A percentile compares a stretch with the other conserved stretches of the same genome.
These are phyloP conservation scores for Meyerozyma guilliermondii DNA, from an alignment of 1,139 yeast species.

Conservation along the genomic window DNA sequence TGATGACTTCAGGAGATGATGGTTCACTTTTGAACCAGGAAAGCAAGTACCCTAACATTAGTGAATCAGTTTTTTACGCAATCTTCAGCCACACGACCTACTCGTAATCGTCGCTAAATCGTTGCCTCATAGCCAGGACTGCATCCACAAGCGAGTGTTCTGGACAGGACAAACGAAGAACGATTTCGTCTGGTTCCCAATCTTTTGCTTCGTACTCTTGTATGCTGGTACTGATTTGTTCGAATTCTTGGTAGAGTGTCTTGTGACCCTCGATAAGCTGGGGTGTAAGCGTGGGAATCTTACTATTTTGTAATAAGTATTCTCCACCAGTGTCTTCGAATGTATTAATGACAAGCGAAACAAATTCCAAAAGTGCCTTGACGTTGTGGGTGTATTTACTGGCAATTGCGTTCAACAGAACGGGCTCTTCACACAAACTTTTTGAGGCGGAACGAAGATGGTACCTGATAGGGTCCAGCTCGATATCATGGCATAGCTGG, in stretches of 20 bases:
- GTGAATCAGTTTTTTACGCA: background rate
- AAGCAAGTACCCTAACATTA: background rate
- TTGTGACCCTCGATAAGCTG: conserved; percentile 19
- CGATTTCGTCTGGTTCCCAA: conserved; percentile 40
- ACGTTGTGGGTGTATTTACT: conserved; percentile 17
- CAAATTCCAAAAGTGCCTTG: conserved; percentile 24
- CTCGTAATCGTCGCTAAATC: conserved; percentile 25
- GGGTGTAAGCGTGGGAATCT: conserved; percentile 35
- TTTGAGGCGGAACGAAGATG: conserved; percentile 43
- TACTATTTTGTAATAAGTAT: conserved; percentile 35
- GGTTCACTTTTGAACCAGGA: conserved; percentile 5
- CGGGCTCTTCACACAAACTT: conserved; percentile 31
- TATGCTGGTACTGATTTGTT: conserved; percentile 21
- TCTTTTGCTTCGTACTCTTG: conserved; percentile 29
- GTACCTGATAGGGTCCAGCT: conserved; percentile 43
- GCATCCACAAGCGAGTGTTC: conserved; percentile 15
- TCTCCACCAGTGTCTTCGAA: conserved; percentile 35
- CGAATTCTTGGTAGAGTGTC: conserved; percentile 19
- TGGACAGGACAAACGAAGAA: conserved; percentile 19
- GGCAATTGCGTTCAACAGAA: conserved; percentile 33
- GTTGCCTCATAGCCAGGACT: conserved; percentile 25
- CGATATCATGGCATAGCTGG: conserved; percentile 42
- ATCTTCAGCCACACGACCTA: conserved; percentile 3
- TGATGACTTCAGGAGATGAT: conserved; percentile 13
- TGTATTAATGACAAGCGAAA: conserved; percentile 25